These are phyloP conservation scores for Aspergillus pseudoterreus DNA, from an alignment of 2,329 filamentous ascomycete genomes.

Conservation along the genomic window DNA sequence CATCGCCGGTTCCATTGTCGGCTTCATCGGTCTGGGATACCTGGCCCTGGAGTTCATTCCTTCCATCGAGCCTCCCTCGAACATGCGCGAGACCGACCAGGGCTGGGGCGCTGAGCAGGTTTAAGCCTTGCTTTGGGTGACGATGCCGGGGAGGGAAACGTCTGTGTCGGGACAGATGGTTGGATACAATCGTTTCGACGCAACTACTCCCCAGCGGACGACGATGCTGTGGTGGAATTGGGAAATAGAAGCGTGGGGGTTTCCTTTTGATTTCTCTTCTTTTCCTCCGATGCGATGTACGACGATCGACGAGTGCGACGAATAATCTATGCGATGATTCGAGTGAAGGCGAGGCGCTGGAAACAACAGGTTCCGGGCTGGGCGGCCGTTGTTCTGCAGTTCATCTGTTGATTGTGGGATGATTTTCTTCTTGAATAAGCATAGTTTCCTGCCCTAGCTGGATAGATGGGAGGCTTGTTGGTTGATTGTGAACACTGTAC, in stretches of 20 bases:
- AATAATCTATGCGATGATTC: conserved; percentile 15
- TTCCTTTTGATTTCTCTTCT: background rate
- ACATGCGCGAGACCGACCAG: conserved; percentile 74
- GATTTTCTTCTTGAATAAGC: background rate
- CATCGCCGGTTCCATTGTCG: conserved; percentile 75
- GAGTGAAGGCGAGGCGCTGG: conserved; percentile 5
- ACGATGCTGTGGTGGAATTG: background rate
- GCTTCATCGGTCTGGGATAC: conserved; percentile 75
- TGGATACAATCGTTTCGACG: too few species aligned
- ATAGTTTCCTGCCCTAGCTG: background rate
- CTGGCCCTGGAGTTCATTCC: conserved; percentile 70
- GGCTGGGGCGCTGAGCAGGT: conserved; percentile 77
- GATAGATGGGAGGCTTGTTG: background rate
- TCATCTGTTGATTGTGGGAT: background rate
- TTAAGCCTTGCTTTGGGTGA: conserved; percentile 37
- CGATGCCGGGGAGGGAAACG: too few species aligned
- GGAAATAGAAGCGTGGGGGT: background rate
- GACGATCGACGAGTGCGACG: conserved; percentile 21
- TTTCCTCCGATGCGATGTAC: conserved; percentile 12
- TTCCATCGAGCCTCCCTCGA: conserved; percentile 73
- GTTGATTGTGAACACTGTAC: conserved; percentile 2
- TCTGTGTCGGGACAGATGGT: too few species aligned
- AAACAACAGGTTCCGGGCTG: background rate
- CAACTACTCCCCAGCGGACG: background rate
- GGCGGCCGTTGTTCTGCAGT: background rate